Conservation (phyloP, 2,329 filamentous ascomycete species). For the Fusarium sterilihyphosum region DNA sequence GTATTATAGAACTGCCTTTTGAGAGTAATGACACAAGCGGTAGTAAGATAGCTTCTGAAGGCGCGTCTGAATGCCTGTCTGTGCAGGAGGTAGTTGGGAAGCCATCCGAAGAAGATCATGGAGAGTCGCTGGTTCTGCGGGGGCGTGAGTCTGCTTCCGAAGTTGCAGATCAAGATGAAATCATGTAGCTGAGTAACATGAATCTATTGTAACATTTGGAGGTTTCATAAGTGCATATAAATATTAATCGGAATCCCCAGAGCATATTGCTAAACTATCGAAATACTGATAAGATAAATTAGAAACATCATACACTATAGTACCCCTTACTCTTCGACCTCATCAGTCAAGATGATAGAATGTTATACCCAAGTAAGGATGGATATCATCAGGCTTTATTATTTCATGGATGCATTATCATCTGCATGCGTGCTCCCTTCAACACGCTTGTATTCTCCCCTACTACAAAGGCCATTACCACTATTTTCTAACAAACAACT, state of each 20-base stretch:
- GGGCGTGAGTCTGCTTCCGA: neutral
- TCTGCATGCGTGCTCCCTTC: neutral
- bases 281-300: neutral
- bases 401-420: neutral
- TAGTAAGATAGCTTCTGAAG: neutral
- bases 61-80: neutral
- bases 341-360: neutral
- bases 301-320: neutral
- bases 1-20: neutral
- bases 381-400: fast-evolving
- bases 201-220: neutral
- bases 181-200: neutral
- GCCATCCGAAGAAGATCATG: neutral
- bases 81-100: neutral
- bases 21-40: neutral
- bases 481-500: fast-evolving
- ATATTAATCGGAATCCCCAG: neutral
- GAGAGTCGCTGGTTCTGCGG: neutral
- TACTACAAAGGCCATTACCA: neutral
- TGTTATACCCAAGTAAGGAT: neutral
- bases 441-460: neutral
- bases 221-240: neutral
- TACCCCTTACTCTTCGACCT: neutral
- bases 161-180: neutral
- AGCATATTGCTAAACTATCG: neutral